Conservation (phyloP, 1,139 yeast species). For the Geotrichum phurueaensis region DNA sequence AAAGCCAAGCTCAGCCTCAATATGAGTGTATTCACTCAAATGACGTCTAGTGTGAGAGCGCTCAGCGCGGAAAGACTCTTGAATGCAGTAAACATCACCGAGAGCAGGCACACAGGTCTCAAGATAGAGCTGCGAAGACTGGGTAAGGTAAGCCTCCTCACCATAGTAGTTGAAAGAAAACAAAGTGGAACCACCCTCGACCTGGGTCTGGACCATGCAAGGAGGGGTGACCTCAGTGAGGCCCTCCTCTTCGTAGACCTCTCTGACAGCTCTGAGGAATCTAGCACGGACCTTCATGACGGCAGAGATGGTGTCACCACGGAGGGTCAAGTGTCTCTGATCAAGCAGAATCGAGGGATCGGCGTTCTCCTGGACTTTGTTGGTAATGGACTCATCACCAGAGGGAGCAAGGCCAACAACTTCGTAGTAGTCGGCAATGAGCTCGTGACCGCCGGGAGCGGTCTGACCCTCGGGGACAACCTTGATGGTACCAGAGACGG, state of each 20-base stretch:
- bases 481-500: constrained; percentile 71
- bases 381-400: constrained; percentile 92
- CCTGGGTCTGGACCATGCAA: constrained; percentile 99
- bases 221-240: constrained; percentile 95
- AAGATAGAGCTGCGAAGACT: constrained; percentile 92
- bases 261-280: constrained; percentile 66
- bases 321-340: constrained; percentile 86
- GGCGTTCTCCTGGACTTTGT: constrained; percentile 87
- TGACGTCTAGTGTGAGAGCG: constrained; percentile 98
- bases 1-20: constrained; percentile 91
- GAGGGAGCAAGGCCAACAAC: constrained; percentile 90
- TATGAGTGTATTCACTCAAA: constrained; percentile 92
- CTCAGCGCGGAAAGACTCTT: constrained; percentile 99
- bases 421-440: constrained; percentile 82
- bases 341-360: constrained; percentile 90
- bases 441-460: constrained; percentile 97
- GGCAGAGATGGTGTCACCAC: constrained; percentile 93
- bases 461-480: constrained; percentile 91
- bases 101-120: constrained; percentile 95
- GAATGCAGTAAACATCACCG: constrained; percentile 96
- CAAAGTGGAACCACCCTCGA: constrained; percentile 97
- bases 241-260: constrained; percentile 68
- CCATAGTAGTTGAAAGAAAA: constrained; percentile 93
- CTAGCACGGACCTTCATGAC: constrained; percentile 94
- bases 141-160: constrained; percentile 93